A percentile compares a stretch with the other conserved stretches of the same genome.
These are phyloP conservation scores for Gaeumannomyces sp. DNA, from an alignment of 2,329 filamentous ascomycete species.

Conservation along the genomic window DNA sequence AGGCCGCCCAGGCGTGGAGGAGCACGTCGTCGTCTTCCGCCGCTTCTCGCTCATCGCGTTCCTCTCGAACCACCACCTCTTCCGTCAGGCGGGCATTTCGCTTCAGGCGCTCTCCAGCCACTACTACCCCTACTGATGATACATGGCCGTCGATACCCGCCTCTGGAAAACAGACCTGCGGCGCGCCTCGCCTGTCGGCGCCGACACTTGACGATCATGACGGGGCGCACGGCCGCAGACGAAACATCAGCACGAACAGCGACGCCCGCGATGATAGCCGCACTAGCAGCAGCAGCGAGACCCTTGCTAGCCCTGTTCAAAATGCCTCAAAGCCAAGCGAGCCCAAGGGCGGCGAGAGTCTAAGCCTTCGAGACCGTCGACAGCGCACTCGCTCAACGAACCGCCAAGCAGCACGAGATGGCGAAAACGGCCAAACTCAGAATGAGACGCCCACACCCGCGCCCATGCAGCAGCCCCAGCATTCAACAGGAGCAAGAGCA, in stretches of 20 bases:
- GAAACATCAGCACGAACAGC: not conserved
- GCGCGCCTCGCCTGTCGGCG: too few relatives aligned
- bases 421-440: too few relatives aligned
- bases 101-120: not conserved
- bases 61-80: not conserved
- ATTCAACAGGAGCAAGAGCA: not conserved
- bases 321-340: too few relatives aligned
- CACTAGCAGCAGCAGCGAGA: not conserved
- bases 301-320: too few relatives aligned
- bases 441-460: not conserved
- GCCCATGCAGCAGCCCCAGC: not conserved
- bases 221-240: too few relatives aligned
- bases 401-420: too few relatives aligned
- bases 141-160: not conserved
- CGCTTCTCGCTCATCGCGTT: not conserved
- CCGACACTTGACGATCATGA: not conserved
- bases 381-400: too few relatives aligned
- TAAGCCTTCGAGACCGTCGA: too few relatives aligned
- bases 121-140: not conserved
- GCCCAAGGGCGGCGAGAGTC: too few relatives aligned
- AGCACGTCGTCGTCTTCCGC: not conserved
- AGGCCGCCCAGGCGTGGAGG: conserved; percentile 8
- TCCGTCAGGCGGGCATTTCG: not conserved
- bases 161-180: not conserved
- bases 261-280: not conserved